Percentiles rank a stretch among this genome's conserved stretches.
Evolutionary conservation across 176 grass and related monocot species (phyloP).

Genomic region (Lolium multiflorum): DNA sequence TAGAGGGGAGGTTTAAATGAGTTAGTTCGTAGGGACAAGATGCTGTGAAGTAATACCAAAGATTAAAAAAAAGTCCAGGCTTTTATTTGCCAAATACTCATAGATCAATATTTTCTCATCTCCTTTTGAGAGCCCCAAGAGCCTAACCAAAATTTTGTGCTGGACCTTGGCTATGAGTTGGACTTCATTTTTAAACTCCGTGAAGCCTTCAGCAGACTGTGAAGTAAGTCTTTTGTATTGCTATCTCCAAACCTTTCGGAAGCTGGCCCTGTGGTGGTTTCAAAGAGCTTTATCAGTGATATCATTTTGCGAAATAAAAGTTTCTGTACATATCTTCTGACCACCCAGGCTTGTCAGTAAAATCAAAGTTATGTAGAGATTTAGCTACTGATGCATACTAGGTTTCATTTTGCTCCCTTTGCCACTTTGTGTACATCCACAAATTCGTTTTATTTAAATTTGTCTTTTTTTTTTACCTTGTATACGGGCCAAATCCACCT

Average conservation of each 20-base stretch:
- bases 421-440: no score
- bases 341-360: background rate
- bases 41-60: background rate
- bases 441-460: no score
- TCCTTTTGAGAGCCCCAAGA: background rate
- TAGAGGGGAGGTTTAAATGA: background rate
- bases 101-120: background rate
- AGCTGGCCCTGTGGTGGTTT: background rate
- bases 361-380: background rate
- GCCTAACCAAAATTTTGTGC: background rate
- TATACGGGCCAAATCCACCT: background rate
- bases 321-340: background rate
- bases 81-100: conserved; percentile 4
- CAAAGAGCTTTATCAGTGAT: background rate
- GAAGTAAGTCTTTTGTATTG: background rate
- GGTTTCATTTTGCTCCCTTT: no score
- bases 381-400: background rate
- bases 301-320: background rate
- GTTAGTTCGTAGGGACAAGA: background rate
- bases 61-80: background rate
- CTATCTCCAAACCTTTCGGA: background rate
- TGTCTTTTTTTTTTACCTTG: background rate
- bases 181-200: background rate
- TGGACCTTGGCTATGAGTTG: background rate
- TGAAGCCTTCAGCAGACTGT: background rate